Evolutionary conservation across 148 eudicot species (phyloP).

Genomic region (Salicornia ramosissima): DNA sequence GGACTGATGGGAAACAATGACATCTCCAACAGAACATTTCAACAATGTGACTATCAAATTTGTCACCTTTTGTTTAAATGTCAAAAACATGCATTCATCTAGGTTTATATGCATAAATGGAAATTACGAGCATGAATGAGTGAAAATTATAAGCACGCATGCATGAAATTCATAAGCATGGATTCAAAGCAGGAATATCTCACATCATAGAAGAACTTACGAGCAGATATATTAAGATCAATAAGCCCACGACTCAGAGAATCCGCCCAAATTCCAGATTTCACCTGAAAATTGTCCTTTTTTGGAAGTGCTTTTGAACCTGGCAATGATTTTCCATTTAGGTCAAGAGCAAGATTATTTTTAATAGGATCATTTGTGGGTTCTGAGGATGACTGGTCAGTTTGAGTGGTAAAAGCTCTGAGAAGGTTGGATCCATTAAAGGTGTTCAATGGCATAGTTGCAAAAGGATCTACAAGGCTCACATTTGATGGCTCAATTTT

Average conservation of each 20-base stretch:
- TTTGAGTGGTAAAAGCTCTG: slow-evolving; percentile 54
- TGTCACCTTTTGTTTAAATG: too few relatives aligned
- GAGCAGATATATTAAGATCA: slow-evolving; percentile 95
- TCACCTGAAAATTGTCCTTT: slow-evolving; percentile 66
- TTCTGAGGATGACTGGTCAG: slow-evolving; percentile 39
- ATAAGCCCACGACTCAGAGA: slow-evolving; percentile 93
- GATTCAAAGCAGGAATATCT: not conserved
- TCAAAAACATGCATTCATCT: not conserved
- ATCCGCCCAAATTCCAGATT: slow-evolving; percentile 98
- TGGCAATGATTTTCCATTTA: slow-evolving; percentile 35
- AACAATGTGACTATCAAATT: too few relatives aligned
- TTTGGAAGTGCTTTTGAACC: slow-evolving; percentile 48
- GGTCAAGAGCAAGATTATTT: slow-evolving; percentile 20
- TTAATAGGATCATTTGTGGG: slow-evolving; percentile 31
- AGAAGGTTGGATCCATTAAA: slow-evolving; percentile 69
- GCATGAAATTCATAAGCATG: not conserved
- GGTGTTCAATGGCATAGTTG: slow-evolving; percentile 63
- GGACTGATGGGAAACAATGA: too few relatives aligned
- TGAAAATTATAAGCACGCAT: too few relatives aligned
- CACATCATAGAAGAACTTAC: slow-evolving; percentile 43
- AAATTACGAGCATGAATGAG: not conserved
- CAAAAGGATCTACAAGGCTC: slow-evolving; percentile 71
- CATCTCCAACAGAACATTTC: not conserved
- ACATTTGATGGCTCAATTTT: slow-evolving; percentile 32
- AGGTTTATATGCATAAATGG: not conserved